Percentiles rank a stretch among this genome's conserved stretches.
phyloP scores from a whole-genome alignment of 495 filamentous ascomycete genomes.

The Barbatosphaeria neglecta region DNA sequence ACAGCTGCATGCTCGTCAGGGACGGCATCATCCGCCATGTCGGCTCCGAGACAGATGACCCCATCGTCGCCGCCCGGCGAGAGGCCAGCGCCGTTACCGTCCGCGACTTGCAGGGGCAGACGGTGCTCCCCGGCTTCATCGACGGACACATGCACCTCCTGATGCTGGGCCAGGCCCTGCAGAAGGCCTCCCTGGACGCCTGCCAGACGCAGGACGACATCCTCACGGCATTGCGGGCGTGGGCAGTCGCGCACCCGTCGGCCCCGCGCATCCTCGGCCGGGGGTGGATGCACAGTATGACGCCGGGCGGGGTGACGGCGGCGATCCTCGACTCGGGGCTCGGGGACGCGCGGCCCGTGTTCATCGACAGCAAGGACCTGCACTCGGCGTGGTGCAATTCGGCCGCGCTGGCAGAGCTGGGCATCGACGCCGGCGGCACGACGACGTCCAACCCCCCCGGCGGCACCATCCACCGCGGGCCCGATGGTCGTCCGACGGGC shows the following conservation, averaged over 20 bases:
- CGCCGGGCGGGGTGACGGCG: constrained; percentile 36
- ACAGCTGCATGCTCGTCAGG: constrained; percentile 10
- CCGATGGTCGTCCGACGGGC: constrained; percentile 38
- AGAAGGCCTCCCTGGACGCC: constrained; percentile 40
- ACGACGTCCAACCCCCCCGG: constrained; percentile 39
- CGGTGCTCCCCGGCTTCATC: constrained; percentile 51
- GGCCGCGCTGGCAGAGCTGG: constrained; percentile 40
- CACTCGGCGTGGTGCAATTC: constrained; percentile 54
- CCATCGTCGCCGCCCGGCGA: constrained; percentile 12
- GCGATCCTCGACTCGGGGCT: constrained; percentile 46
- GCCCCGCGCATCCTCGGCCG: constrained; percentile 41
- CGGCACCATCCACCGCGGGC: constrained; percentile 44
- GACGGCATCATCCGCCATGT: constrained; percentile 21
- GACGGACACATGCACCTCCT: constrained; percentile 55
- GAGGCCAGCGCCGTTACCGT: constrained; percentile 14
- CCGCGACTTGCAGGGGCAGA: constrained; percentile 33
- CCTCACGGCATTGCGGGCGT: constrained; percentile 32
- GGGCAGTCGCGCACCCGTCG: constrained; percentile 37
- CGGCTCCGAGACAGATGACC: constrained; percentile 22
- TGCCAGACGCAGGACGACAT: constrained; percentile 47
- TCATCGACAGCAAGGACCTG: constrained; percentile 50
- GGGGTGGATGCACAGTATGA: constrained; percentile 52
- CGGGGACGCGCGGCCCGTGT: constrained; percentile 41
- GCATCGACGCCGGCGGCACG: constrained; percentile 15
- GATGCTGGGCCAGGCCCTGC: constrained; percentile 46